phyloP scores from a whole-genome alignment of 2,329 filamentous ascomycete genomes.

The Hypoxylon sp. region DNA sequence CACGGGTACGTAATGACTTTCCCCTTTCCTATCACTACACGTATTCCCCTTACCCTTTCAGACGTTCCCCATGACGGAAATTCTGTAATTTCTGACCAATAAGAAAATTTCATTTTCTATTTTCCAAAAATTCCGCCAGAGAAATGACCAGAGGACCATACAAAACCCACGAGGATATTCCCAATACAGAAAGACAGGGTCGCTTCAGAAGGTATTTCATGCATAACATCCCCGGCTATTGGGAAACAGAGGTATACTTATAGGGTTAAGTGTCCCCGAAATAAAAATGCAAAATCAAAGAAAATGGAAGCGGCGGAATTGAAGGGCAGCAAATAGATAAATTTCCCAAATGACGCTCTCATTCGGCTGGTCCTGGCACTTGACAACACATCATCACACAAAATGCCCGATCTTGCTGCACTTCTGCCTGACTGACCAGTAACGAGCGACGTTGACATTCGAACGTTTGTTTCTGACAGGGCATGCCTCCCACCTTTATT shows the following conservation, averaged over 20 bases:
- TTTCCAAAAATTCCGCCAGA: constrained; percentile 46
- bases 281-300: constrained; percentile 13
- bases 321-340: constrained; percentile 20
- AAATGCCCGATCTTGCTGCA: constrained; percentile 62
- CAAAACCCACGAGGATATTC: constrained; percentile 31
- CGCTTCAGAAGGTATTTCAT: constrained; percentile 40
- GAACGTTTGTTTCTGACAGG: constrained; percentile 50
- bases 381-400: constrained; percentile 69
- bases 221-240: constrained; percentile 36
- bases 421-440: constrained; percentile 63
- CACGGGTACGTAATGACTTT: constrained; percentile 30
- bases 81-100: constrained; percentile 57
- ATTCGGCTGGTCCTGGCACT: constrained; percentile 51
- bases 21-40: constrained; percentile 23
- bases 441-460: constrained; percentile 47
- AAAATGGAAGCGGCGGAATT: constrained; percentile 22
- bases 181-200: constrained; percentile 39
- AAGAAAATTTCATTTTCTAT: constrained; percentile 46
- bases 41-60: constrained; percentile 42
- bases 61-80: constrained; percentile 41
- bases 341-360: constrained; percentile 37
- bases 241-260: constrained; percentile 22
- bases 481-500: constrained; percentile 33
- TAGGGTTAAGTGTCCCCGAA: constrained; percentile 31
- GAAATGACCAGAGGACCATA: constrained; percentile 22